These are phyloP conservation scores for Nadsonia starkeyi-henricii DNA, from an alignment of 1,139 yeast species.

Conservation along the genomic window DNA sequence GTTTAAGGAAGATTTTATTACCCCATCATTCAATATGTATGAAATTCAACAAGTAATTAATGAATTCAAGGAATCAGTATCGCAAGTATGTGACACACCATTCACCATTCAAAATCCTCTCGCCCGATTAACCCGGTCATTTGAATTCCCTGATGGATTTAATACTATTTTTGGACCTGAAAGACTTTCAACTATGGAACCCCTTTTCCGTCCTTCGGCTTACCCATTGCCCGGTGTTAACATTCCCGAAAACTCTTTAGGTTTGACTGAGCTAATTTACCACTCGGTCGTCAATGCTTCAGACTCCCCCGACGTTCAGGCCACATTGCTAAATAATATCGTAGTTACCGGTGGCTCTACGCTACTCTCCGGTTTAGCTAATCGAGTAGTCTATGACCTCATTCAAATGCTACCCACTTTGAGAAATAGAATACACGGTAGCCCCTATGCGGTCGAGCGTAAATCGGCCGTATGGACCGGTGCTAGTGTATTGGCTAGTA, in stretches of 20 bases:
- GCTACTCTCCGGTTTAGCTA: constrained; percentile 69
- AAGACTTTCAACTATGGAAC: constrained; percentile 60
- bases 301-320: constrained; percentile 54
- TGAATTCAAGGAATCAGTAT: constrained; percentile 50
- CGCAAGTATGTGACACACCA: constrained; percentile 39
- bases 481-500: constrained; percentile 78
- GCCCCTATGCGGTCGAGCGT: constrained; percentile 69
- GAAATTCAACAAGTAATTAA: constrained; percentile 30
- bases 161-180: constrained; percentile 47
- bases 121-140: constrained; percentile 32
- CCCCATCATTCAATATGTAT: constrained; percentile 22
- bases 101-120: constrained; percentile 15
- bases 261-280: constrained; percentile 58
- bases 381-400: constrained; percentile 63
- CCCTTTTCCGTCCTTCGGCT: constrained; percentile 44
- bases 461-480: constrained; percentile 88
- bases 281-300: constrained; percentile 36
- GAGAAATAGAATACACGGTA: constrained; percentile 55
- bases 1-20: constrained; percentile 16
- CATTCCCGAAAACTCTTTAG: constrained; percentile 28
- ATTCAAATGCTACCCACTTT: constrained; percentile 48
- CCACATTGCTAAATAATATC: constrained; percentile 75
- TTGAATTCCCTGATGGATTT: constrained; percentile 74
- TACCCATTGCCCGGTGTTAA: constrained; percentile 17
- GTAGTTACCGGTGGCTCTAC: constrained; percentile 84